phyloP scores from a whole-genome alignment of 129 eudicot species.

The Glebionis coronaria region DNA sequence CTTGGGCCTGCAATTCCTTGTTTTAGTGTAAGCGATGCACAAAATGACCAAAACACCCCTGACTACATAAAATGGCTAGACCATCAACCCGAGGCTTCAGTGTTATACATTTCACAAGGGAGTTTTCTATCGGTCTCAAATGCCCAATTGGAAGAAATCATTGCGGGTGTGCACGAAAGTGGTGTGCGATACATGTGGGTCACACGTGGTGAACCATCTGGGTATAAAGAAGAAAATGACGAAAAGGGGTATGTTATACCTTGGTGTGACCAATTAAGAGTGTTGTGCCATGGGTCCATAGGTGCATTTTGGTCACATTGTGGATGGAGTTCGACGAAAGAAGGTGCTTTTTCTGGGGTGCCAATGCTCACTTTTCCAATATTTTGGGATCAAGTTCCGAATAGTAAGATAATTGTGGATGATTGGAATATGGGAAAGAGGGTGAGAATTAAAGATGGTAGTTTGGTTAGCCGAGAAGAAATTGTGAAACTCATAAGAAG shows the following conservation, averaged over 20 bases:
- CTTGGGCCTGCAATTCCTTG: constrained; percentile 62
- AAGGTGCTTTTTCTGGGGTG: constrained; percentile 50
- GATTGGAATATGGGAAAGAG: constrained; percentile 69
- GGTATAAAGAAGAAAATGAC: constrained; percentile 20
- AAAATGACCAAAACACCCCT: constrained; percentile 30
- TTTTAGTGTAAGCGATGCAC: constrained; percentile 1
- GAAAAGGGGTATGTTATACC: constrained; percentile 45
- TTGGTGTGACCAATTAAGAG: constrained; percentile 79
- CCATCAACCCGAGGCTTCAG: constrained; percentile 40
- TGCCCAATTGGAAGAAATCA: constrained; percentile 56
- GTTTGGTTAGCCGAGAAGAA: constrained; percentile 42
- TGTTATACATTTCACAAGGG: constrained; percentile 67
- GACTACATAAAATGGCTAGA: constrained; percentile 52
- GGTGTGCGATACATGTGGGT: constrained; percentile 70
- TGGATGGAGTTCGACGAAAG: constrained; percentile 85
- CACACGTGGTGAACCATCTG: constrained; percentile 42
- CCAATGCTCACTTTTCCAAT: constrained; percentile 67
- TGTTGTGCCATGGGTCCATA: constrained; percentile 52
- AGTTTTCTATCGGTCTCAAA: constrained; percentile 59
- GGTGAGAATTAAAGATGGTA: constrained; percentile 11
- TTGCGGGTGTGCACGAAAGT: constrained; percentile 44
- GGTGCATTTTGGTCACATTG: constrained; percentile 92
- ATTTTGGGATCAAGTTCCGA: constrained; percentile 57
- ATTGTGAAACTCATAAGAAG: constrained; percentile 30
- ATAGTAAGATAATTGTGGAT: constrained; percentile 57